Conservation (phyloP, 345 rosid genomes). For the Triadica sebifera region DNA sequence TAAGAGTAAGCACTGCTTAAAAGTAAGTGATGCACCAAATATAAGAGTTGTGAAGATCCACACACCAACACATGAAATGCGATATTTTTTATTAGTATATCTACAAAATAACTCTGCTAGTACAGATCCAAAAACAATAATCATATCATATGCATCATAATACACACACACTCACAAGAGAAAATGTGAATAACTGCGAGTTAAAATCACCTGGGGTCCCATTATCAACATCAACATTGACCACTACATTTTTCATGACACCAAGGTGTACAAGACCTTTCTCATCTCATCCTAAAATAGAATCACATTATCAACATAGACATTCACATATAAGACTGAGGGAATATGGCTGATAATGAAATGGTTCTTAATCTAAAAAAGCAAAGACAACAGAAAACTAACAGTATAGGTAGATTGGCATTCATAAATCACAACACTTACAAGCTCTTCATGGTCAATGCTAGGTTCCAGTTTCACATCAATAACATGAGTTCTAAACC, state of each 20-base stretch:
- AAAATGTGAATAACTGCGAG: neutral
- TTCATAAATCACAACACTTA: conserved; percentile 40
- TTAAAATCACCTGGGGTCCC: neutral
- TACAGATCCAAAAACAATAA: neutral
- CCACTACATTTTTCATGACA: neutral
- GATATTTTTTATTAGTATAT: no score
- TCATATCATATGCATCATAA: neutral
- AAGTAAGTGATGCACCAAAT: neutral
- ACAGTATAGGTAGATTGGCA: neutral
- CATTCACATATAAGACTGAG: neutral
- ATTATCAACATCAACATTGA: neutral
- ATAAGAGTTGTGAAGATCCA: neutral
- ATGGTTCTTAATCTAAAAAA: neutral
- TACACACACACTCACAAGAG: neutral
- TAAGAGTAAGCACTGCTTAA: conserved; percentile 59
- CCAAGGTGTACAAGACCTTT: neutral
- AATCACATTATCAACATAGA: neutral
- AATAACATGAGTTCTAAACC: conserved; percentile 76
- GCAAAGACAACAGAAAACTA: neutral
- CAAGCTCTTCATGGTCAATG: conserved; percentile 71
- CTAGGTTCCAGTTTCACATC: conserved; percentile 70
- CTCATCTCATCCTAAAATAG: neutral
- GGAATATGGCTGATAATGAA: neutral
- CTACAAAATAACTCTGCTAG: neutral
- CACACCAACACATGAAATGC: neutral